Evolutionary conservation across 2,329 filamentous ascomycete genomes (phyloP).

Genomic region (Claviceps maximensis): DNA sequence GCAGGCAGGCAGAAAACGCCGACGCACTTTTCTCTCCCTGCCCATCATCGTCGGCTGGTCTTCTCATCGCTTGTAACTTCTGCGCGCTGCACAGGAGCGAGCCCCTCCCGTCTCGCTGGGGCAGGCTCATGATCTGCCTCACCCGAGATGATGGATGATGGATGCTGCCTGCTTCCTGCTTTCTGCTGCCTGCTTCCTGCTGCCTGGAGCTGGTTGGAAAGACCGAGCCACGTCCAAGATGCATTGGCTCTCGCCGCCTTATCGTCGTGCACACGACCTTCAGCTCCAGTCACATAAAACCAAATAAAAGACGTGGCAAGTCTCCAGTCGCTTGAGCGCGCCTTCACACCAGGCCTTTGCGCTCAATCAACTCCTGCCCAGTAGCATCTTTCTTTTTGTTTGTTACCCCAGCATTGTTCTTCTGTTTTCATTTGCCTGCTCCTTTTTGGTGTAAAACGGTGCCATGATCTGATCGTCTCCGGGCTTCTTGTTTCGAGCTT

Average conservation of each 20-base stretch:
- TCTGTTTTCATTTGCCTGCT: not conserved
- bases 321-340: not conserved
- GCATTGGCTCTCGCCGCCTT: not conserved
- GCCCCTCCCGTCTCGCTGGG: not conserved
- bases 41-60: not conserved
- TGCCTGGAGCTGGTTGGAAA: not conserved
- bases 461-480: not conserved
- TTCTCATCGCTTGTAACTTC: not conserved
- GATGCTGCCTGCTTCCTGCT: too few species aligned
- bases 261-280: not conserved
- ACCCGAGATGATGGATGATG: not conserved
- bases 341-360: not conserved
- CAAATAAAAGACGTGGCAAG: not conserved
- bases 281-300: not conserved
- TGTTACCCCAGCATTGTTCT: not conserved
- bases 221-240: not conserved
- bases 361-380: not conserved
- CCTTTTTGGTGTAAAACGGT: not conserved
- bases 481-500: not conserved
- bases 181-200: too few species aligned
- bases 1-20: not conserved
- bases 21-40: not conserved
- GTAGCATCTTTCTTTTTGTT: not conserved
- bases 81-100: not conserved
- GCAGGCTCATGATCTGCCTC: not conserved